A percentile compares a stretch with the other conserved stretches of the same genome.
Conservation (phyloP, 2,329 filamentous ascomycete genomes). For the Arthrobotrys musiformis region DNA sequence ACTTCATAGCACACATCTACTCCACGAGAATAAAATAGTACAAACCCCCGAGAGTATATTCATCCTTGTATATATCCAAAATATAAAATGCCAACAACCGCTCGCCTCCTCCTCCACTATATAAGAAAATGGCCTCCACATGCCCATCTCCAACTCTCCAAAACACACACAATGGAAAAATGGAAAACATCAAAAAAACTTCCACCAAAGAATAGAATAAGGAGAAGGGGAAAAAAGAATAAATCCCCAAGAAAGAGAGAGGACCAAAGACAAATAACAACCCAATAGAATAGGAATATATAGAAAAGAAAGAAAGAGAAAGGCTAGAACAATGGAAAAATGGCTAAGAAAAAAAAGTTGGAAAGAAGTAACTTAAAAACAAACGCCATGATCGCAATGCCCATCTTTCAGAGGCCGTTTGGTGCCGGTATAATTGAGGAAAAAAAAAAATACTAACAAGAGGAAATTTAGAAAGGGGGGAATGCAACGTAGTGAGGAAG, state of each 20-base stretch:
- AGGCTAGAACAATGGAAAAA: not conserved
- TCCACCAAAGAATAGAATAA: not conserved
- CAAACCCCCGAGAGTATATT: not conserved
- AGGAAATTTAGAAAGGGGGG: not conserved
- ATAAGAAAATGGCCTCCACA: not conserved
- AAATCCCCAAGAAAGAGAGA: not conserved
- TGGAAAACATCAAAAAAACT: not conserved
- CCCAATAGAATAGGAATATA: not conserved
- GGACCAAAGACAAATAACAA: not conserved
- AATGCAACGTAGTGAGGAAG: not conserved
- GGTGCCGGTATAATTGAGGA: constrained; percentile 2
- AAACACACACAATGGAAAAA: not conserved
- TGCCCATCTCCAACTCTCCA: not conserved
- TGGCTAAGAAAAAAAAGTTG: not conserved
- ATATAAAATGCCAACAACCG: not conserved
- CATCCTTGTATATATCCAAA: constrained; percentile 5
- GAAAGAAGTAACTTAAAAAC: constrained; percentile 4
- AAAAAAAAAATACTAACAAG: not conserved
- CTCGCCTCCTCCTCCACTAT: constrained; percentile 4
- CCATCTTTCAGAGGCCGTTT: constrained; percentile 43
- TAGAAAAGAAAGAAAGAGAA: not conserved
- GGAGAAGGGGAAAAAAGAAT: not conserved
- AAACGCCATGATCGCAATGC: constrained; percentile 55
- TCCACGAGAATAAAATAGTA: not conserved
- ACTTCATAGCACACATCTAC: too few relatives aligned